phyloP scores from a whole-genome alignment of 257 asterid species.

The Knoxia roxburghii region DNA sequence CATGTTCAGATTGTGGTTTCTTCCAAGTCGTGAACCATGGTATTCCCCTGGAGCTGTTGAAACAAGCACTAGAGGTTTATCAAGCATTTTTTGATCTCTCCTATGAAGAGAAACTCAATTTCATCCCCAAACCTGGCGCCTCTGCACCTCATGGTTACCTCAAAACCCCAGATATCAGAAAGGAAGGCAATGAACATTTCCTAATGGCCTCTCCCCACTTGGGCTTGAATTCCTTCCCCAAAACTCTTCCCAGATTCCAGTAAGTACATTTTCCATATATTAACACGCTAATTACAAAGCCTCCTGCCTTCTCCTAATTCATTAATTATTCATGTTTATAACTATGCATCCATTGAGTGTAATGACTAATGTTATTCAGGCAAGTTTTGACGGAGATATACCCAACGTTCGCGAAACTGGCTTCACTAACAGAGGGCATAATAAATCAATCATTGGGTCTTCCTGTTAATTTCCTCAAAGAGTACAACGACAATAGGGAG shows the following conservation, averaged over 20 bases:
- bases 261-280: too few species aligned
- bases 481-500: constrained; percentile 38
- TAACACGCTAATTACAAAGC: too few species aligned
- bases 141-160: constrained; percentile 37
- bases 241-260: constrained; percentile 22
- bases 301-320: too few species aligned
- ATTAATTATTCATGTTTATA: too few species aligned
- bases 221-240: constrained; percentile 16
- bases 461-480: constrained; percentile 28
- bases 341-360: not conserved
- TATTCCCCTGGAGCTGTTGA: constrained; percentile 35
- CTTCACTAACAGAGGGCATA: constrained; percentile 25
- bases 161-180: constrained; percentile 27
- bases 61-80: constrained; percentile 29
- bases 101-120: constrained; percentile 32
- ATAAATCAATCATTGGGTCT: constrained; percentile 42
- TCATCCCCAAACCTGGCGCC: constrained; percentile 11
- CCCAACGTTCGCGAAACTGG: constrained; percentile 13
- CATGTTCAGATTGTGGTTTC: constrained; percentile 40
- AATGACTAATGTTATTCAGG: constrained; percentile 13
- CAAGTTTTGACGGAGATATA: constrained; percentile 36
- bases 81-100: constrained; percentile 27
- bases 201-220: constrained; percentile 35
- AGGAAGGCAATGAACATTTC: constrained; percentile 42
- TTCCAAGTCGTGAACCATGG: constrained; percentile 43